These are phyloP conservation scores for Streptanthus diversifolius DNA, from an alignment of 345 rosid genomes.

Conservation along the genomic window DNA sequence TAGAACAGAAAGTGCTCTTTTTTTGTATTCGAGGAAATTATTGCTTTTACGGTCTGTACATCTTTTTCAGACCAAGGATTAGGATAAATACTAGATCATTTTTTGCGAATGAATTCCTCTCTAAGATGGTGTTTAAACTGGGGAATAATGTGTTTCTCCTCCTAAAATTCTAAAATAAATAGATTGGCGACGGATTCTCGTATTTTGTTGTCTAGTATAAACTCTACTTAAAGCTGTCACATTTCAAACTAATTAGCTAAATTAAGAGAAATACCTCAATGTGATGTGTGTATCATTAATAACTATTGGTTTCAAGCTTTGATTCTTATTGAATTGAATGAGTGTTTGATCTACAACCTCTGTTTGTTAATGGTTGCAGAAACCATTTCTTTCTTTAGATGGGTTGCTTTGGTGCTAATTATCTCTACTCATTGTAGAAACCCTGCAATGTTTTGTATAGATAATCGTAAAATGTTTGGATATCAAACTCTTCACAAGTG, in stretches of 20 bases:
- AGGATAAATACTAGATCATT: not conserved
- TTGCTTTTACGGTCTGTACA: not conserved
- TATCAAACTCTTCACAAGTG: conserved; percentile 25
- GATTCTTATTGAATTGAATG: conserved; percentile 1
- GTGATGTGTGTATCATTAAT: not conserved
- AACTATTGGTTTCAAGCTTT: conserved; percentile 1
- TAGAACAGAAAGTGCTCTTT: not conserved
- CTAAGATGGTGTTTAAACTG: not conserved
- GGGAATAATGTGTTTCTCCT: not conserved
- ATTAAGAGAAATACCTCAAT: not conserved
- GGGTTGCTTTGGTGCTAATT: conserved; percentile 5
- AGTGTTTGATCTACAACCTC: conserved; percentile 7
- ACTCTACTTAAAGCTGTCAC: conserved; percentile 8
- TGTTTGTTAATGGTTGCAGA: conserved; percentile 1
- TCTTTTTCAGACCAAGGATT: conserved; percentile 4
- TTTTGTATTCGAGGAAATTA: not conserved
- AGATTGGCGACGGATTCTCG: not conserved
- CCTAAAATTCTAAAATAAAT: not conserved
- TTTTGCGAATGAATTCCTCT: not conserved
- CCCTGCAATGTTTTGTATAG: not conserved
- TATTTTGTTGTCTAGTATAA: not conserved
- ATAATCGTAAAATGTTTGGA: conserved; percentile 16
- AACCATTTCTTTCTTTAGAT: conserved; percentile 13
- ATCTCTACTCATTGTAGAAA: conserved; percentile 6
- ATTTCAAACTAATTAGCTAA: not conserved